Evolutionary conservation across 176 grass and related monocot species (phyloP).

Genomic region (Avena insularis): DNA sequence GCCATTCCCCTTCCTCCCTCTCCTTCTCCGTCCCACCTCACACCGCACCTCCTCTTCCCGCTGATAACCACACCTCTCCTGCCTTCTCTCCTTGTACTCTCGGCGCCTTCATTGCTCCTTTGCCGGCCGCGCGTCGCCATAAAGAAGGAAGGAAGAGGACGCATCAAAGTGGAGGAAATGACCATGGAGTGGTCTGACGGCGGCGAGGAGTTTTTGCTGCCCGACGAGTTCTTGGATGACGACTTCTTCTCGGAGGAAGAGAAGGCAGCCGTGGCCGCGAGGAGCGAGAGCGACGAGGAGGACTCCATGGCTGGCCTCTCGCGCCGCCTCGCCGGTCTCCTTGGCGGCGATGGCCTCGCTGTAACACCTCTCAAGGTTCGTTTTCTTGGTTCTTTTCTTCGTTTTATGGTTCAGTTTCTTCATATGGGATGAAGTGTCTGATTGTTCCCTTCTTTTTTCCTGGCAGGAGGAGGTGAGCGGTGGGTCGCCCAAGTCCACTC

Average conservation of each 20-base stretch:
- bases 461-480: conserved; percentile 38
- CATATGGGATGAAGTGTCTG: not conserved
- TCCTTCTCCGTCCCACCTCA: conserved; percentile 22
- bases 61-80: conserved; percentile 18
- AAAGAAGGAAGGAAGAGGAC: not conserved
- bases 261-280: conserved; percentile 61
- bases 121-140: not conserved
- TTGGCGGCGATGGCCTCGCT: not conserved
- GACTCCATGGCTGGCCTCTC: conserved; percentile 43
- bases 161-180: conserved; percentile 44
- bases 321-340: conserved; percentile 39
- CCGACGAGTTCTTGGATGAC: conserved; percentile 74
- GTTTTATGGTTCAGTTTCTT: not conserved
- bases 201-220: conserved; percentile 63
- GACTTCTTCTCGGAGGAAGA: conserved; percentile 81
- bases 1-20: not conserved
- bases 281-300: conserved; percentile 76
- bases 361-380: conserved; percentile 18
- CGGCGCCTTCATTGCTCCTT: conserved; percentile 35
- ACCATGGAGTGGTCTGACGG: conserved; percentile 47
- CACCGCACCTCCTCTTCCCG: conserved; percentile 25
- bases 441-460: not conserved
- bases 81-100: not conserved
- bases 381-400: not conserved
- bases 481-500: conserved; percentile 81